These are phyloP conservation scores for Paraleonurus japonicus DNA, from an alignment of 257 asterid species.

Conservation along the genomic window DNA sequence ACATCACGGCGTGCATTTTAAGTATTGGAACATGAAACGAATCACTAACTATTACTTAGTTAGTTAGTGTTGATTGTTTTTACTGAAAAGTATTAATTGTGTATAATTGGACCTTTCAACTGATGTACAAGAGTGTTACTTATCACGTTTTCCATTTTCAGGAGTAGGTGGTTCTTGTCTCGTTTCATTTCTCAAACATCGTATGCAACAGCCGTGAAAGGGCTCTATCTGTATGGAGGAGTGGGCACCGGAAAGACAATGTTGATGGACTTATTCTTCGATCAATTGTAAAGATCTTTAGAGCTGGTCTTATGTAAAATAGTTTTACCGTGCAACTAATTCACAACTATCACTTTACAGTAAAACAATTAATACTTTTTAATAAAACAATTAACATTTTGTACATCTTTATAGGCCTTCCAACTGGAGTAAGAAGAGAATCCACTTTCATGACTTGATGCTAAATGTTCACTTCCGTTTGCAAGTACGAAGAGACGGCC, in stretches of 20 bases:
- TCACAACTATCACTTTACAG: no score
- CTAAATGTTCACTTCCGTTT: constrained; percentile 75
- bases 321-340: no score
- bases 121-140: not conserved
- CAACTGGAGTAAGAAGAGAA: constrained; percentile 82
- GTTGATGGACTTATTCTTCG: constrained; percentile 78
- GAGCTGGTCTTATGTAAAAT: no score
- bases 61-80: no score
- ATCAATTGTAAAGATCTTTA: constrained; percentile 68
- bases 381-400: not conserved
- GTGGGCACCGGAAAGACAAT: constrained; percentile 93
- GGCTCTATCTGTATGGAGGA: constrained; percentile 87
- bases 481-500: constrained; percentile 43
- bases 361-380: no score
- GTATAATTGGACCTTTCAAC: not conserved
- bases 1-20: not conserved
- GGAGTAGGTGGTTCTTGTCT: constrained; percentile 89
- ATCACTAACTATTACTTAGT: no score
- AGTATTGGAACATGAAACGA: not conserved
- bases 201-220: constrained; percentile 62
- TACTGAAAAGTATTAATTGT: no score
- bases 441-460: constrained; percentile 89
- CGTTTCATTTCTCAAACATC: constrained; percentile 65
- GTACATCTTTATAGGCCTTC: constrained; percentile 46
- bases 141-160: constrained; percentile 18